Conservation (phyloP, 1,284 basidiomycete species). For the Tausonia pullulans region DNA sequence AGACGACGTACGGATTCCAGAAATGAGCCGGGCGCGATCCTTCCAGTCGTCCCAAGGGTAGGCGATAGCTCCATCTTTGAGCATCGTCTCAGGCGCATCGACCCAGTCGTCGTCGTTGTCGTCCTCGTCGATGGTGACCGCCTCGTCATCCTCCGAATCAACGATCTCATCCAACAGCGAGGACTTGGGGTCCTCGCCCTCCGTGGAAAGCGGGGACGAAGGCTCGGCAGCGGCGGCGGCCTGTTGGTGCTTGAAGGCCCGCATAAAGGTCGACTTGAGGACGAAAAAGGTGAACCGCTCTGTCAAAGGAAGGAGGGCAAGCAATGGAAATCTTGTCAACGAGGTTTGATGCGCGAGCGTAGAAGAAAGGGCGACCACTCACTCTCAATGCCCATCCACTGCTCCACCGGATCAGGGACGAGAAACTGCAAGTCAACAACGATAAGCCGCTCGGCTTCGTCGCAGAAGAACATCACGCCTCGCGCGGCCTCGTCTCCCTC, state of each 20-base stretch:
- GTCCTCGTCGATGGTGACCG: background rate
- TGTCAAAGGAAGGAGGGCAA: background rate
- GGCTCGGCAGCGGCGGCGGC: background rate
- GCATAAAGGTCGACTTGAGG: conserved; percentile 11
- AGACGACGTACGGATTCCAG: background rate
- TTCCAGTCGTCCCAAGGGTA: conserved; percentile 9
- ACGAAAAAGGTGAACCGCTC: conserved; percentile 9
- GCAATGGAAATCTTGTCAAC: background rate
- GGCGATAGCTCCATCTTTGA: too few species aligned
- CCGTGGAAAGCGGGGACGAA: background rate
- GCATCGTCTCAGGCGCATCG: background rate
- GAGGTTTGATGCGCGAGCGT: background rate
- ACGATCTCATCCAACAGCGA: background rate
- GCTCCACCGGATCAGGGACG: background rate
- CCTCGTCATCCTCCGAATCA: background rate
- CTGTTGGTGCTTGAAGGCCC: conserved; percentile 6
- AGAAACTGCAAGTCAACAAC: conserved; percentile 5
- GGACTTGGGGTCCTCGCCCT: background rate
- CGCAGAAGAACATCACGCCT: conserved; percentile 6
- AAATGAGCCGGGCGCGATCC: background rate
- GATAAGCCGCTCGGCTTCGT: conserved; percentile 9
- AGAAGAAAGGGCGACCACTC: background rate
- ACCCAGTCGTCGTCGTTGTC: background rate
- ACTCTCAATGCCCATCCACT: background rate
- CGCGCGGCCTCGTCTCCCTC: conserved; percentile 5